Conservation (phyloP, 768 basidiomycete species). For the Pleurotus giganteus region DNA sequence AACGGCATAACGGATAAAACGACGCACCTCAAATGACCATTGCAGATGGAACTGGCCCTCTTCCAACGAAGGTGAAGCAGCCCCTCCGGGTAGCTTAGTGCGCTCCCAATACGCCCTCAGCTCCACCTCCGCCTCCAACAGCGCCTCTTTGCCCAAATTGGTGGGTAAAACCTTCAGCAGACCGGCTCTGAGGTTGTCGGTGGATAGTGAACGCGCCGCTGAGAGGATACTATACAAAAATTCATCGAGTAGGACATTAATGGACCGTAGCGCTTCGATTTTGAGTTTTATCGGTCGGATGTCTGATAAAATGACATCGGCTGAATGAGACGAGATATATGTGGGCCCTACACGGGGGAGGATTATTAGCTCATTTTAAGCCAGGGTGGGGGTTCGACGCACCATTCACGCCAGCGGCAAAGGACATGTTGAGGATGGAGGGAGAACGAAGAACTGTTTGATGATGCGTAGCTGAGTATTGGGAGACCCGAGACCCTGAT, state of each 20-base stretch:
- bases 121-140: slow-evolving; percentile 92
- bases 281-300: slow-evolving; percentile 88
- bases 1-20: slow-evolving; percentile 13
- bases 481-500: neutral
- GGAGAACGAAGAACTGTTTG: slow-evolving; percentile 20
- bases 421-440: slow-evolving; percentile 40
- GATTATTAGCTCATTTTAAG: slow-evolving; percentile 12
- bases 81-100: slow-evolving; percentile 37
- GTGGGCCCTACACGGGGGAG: slow-evolving; percentile 46
- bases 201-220: slow-evolving; percentile 64
- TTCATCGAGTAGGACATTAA: slow-evolving; percentile 86
- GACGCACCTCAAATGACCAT: slow-evolving; percentile 71
- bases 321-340: slow-evolving; percentile 82
- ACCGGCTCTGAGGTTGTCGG: slow-evolving; percentile 71
- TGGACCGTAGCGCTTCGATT: slow-evolving; percentile 67
- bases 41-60: slow-evolving; percentile 62
- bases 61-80: slow-evolving; percentile 38
- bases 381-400: slow-evolving; percentile 20
- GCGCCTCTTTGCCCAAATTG: slow-evolving; percentile 84
- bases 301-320: slow-evolving; percentile 90
- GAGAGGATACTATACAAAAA: slow-evolving; percentile 72
- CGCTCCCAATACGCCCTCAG: slow-evolving; percentile 86
- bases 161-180: slow-evolving; percentile 74
- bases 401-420: slow-evolving; percentile 38
- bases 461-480: neutral